Base-by-base conservation (phyloP, 2,329 filamentous ascomycete species). In the Pseudogymnoascus sp. region DNA sequence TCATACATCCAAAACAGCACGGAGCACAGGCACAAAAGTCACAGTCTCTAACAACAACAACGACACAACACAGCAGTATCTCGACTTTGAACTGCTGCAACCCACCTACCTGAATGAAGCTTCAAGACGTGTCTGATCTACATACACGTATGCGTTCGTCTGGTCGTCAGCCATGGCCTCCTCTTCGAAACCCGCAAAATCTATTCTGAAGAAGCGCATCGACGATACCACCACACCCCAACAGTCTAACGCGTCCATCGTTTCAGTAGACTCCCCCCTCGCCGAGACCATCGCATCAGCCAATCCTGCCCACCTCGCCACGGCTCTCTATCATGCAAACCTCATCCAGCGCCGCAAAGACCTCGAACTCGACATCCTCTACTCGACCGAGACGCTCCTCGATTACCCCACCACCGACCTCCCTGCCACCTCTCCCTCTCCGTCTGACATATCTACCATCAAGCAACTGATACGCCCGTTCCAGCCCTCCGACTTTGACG, bases 401-500 rank as follows among this genome's bases (percentile, higher is more conserved):
- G 69, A 70, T 59, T 69, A 67, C 60, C 68, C 69, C 7, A 64
- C 65, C 59, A 72, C 72, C 12, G 71, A 88, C 7, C 75, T 81
- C 1, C 74, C 72, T 72, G 76, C 82, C 28, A 75, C 76, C 15
- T 72, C 75, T 2, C 83, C 84, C 2, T 78, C 84, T 6, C 69
- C 80, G 1, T 72, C 80, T 33, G 91, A 96, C 71, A 80, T 80
- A 1, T 71, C 75, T 38, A 76, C 77, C 60, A 91, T 97, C 75
- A 85, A 86, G 67, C 70, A 77, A 3, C 81, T 84, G 36, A 76
- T 97, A 22, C 76, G 81, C 8, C 79, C 84, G 43, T 97, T 97
- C 75, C 90, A 93, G 71, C 90, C 92, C 0, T 81, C 82, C 60
- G 93, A 99, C 76, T 96, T 95, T 76, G 91, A 96, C 70, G 88